Base-by-base conservation (phyloP, 768 basidiomycete genomes). In the Mycena metata region DNA sequence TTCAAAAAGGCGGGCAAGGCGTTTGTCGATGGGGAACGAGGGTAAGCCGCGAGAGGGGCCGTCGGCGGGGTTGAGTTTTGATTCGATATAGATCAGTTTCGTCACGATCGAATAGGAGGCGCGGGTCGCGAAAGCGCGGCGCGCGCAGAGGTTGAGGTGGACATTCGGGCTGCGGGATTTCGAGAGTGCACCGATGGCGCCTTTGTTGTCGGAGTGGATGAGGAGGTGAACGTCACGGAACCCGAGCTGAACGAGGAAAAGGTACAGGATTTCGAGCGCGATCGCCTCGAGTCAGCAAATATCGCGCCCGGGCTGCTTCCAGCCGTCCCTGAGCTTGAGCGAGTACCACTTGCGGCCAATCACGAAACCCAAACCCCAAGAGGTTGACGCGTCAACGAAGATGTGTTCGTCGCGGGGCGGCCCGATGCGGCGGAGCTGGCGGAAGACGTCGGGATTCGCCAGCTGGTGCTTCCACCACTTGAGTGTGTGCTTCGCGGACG, bases 361-460 rank as follows among this genome's bases (percentile, higher is more conserved):
- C 12, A 45, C n/a, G n/a, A 45, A 8, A 2, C 11, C 39, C 39
- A 39, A 39, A 15, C 39, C 39, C 39, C 39, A 39, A 10, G 39
- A 39, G 4, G 81, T 83, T 1, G 79, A 82, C 0, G 81, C 81
- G 62, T 83, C 82, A 7, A 81, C 79, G 46, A 41, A 83, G 9
- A 83, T 54, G 3, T 62, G 60, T 1, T 73, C 43, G 36, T 76
- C 73, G 1, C 26, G 35, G 0, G 68, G 26, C 1, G 66, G 62
- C 3, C 42, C 51, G 33, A 30, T 30, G 43, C 8, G 69, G 66
- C 5, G 16, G 17, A 79, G 71, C 0, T 67, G 60, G 5, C 78
- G 69, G n/a, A n/a, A 42, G 11, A 43, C 13, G 5, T 2, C 21
- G 0, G 74, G 54, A 17, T 36, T 15, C 0, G 45, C n/a, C 0